phyloP scores from a whole-genome alignment of 345 rosid species.

The Salix arbutifolia region DNA sequence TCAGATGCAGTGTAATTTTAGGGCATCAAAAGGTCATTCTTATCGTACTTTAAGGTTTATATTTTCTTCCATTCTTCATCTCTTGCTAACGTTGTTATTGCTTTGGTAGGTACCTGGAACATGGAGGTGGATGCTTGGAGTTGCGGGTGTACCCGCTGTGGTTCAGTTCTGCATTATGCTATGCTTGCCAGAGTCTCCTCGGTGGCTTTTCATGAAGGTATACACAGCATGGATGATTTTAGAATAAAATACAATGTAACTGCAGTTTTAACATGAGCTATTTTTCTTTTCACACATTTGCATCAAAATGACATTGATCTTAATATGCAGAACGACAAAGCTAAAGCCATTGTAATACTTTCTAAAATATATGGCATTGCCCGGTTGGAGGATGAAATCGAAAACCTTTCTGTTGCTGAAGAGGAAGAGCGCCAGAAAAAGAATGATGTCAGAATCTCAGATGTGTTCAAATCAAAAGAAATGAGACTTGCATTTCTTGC shows the following conservation, averaged over 20 bases:
- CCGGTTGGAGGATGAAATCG: conserved; percentile 81
- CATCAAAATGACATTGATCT: neutral
- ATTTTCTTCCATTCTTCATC: neutral
- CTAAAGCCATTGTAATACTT: conserved; percentile 53
- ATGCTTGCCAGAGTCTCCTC: conserved; percentile 91
- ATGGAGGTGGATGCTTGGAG: conserved; percentile 99
- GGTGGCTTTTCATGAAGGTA: conserved; percentile 96
- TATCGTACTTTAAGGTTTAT: neutral
- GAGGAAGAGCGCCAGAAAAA: conserved; percentile 61
- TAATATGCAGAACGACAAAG: conserved; percentile 47
- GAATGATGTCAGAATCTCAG: conserved; percentile 44
- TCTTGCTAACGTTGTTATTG: conserved; percentile 10
- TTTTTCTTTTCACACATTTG: neutral
- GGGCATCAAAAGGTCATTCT: too few relatives aligned
- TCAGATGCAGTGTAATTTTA: too few relatives aligned
- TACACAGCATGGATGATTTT: neutral
- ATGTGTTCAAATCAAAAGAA: conserved; percentile 76
- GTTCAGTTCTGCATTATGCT: conserved; percentile 73
- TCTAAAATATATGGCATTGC: conserved; percentile 62
- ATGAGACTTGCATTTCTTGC: conserved; percentile 83
- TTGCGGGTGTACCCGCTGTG: conserved; percentile 83
- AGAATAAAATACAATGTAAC: neutral
- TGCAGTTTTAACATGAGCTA: neutral
- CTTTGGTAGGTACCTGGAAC: conserved; percentile 84
- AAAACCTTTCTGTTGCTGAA: conserved; percentile 55